phyloP scores from a whole-genome alignment of 805 yeast species.

The Wickerhamomyces strasburgensis region DNA sequence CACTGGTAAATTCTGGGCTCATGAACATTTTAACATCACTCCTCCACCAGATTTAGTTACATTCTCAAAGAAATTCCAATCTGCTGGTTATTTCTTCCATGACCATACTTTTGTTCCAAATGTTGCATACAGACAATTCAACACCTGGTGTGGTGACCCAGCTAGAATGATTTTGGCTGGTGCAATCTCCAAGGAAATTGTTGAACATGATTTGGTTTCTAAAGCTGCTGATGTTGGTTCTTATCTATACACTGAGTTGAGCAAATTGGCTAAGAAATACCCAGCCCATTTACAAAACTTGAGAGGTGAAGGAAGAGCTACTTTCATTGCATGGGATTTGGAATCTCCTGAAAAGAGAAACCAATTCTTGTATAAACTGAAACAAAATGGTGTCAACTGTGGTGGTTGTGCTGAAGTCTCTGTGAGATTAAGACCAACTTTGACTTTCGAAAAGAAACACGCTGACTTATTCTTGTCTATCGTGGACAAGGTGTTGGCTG shows the following conservation, averaged over 20 bases:
- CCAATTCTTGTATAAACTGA: constrained; percentile 54
- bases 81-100: constrained; percentile 82
- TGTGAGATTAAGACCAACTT: constrained; percentile 76
- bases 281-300: constrained; percentile 51
- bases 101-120: constrained; percentile 70
- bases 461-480: constrained; percentile 58
- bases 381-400: constrained; percentile 64
- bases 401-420: constrained; percentile 83
- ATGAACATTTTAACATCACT: constrained; percentile 73
- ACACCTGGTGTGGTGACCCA: constrained; percentile 94
- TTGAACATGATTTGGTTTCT: constrained; percentile 52
- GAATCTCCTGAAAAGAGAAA: constrained; percentile 52
- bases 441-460: constrained; percentile 74
- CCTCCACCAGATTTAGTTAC: constrained; percentile 82
- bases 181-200: constrained; percentile 63
- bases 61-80: constrained; percentile 83
- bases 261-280: constrained; percentile 44
- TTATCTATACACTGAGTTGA: constrained; percentile 57
- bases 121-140: constrained; percentile 82
- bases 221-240: constrained; percentile 59
- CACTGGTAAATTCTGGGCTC: constrained; percentile 83
- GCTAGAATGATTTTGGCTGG: constrained; percentile 72
- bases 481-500: constrained; percentile 32
- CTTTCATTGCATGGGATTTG: constrained; percentile 80
- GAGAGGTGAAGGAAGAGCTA: constrained; percentile 72